Evolutionary conservation across 1,284 basidiomycete species (phyloP).

Genomic region (Pisolithus thermaeus): DNA sequence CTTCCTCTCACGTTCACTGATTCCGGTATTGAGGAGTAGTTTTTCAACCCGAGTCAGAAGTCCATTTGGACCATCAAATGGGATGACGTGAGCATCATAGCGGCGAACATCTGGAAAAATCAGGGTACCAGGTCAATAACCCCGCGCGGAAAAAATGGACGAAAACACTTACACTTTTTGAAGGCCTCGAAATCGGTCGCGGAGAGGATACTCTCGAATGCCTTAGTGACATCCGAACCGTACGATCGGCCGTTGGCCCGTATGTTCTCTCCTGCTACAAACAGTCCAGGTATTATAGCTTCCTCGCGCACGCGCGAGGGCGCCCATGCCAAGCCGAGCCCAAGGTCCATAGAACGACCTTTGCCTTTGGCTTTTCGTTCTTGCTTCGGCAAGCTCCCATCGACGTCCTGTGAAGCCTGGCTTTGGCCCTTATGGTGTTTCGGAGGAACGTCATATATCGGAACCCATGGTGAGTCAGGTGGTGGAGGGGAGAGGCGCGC

Average conservation of each 20-base stretch:
- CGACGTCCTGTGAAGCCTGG: conserved; percentile 8
- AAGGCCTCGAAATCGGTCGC: conserved; percentile 58
- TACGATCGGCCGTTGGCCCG: conserved; percentile 30
- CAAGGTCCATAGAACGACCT: conserved; percentile 63
- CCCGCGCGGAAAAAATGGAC: conserved; percentile 3
- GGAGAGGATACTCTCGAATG: conserved; percentile 57
- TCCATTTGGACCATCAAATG: conserved; percentile 65
- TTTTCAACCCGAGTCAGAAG: conserved; percentile 57
- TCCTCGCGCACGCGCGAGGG: conserved; percentile 59
- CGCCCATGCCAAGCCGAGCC: conserved; percentile 59
- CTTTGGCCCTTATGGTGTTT: conserved; percentile 23
- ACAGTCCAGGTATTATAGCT: conserved; percentile 45
- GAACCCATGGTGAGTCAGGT: conserved; percentile 7
- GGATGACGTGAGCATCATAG: conserved; percentile 68
- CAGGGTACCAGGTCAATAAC: conserved; percentile 4
- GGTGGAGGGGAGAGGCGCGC: conserved; percentile 6
- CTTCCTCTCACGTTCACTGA: conserved; percentile 43
- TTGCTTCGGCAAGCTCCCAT: conserved; percentile 3
- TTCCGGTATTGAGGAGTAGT: conserved; percentile 44
- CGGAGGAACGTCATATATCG: conserved; percentile 8
- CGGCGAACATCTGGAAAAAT: conserved; percentile 48
- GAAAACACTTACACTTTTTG: conserved; percentile 51
- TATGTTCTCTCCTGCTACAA: conserved; percentile 28
- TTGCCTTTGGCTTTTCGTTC: conserved; percentile 36
- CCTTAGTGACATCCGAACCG: conserved; percentile 55